Conservation (phyloP, 345 rosid species). For the Salix arbutifolia region DNA sequence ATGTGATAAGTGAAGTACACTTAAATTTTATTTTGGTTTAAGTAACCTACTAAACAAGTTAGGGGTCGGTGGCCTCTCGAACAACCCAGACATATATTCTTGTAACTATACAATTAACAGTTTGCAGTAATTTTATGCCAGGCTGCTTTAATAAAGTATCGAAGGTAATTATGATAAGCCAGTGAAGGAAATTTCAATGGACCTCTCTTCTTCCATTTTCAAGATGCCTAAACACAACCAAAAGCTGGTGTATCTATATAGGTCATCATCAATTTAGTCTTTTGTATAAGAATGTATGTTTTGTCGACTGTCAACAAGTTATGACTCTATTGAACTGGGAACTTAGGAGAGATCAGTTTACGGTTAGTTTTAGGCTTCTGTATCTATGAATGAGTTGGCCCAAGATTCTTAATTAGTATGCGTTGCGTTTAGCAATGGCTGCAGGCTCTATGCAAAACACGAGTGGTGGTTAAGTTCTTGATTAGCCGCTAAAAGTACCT, state of each 20-base stretch:
- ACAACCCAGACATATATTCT: conserved; percentile 30
- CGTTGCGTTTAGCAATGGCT: neutral
- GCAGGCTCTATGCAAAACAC: neutral
- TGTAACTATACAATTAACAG: neutral
- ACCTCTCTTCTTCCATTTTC: neutral
- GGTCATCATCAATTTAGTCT: neutral
- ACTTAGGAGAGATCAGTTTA: neutral
- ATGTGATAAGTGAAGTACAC: conserved; percentile 35
- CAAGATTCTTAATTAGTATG: neutral
- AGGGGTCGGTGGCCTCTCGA: conserved; percentile 26
- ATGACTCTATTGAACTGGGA: neutral
- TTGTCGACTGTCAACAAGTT: neutral
- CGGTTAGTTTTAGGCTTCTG: neutral
- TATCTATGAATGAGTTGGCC: neutral
- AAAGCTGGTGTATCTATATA: neutral
- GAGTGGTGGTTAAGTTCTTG: neutral
- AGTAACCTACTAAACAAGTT: conserved; percentile 9
- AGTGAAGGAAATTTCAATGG: neutral
- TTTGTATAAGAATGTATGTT: neutral
- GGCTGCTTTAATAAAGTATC: neutral
- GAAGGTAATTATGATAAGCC: neutral
- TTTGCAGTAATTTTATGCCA: neutral
- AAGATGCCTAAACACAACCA: neutral
- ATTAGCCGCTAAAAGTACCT: neutral
- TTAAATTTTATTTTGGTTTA: conserved; percentile 7